Conservation (phyloP, 2,329 filamentous ascomycete genomes). For the Sarocladiaceae sp. region DNA sequence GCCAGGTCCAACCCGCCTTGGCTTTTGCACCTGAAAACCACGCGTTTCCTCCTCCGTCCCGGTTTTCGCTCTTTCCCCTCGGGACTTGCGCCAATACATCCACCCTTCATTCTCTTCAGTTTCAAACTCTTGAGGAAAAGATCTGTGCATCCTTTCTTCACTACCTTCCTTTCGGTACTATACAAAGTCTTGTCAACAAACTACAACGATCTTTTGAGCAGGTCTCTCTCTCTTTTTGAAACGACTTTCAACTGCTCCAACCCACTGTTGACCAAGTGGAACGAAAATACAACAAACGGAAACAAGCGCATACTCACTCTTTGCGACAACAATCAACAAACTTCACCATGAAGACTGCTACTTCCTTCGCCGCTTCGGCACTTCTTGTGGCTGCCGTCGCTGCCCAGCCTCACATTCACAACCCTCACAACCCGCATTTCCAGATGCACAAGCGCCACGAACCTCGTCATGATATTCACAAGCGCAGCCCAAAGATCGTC, state of each 20-base stretch:
- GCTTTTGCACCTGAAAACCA: constrained; percentile 8
- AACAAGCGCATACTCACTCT: constrained; percentile 15
- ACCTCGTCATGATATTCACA: constrained; percentile 16
- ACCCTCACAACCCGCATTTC: constrained; percentile 32
- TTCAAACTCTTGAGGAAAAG: neutral
- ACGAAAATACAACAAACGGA: constrained; percentile 9
- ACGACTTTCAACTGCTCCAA: neutral
- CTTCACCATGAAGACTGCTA: constrained; percentile 38
- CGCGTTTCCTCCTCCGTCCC: constrained; percentile 1
- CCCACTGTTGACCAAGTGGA: constrained; percentile 9
- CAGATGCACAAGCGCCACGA: constrained; percentile 15
- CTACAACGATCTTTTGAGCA: constrained; percentile 10
- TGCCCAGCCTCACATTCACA: constrained; percentile 45
- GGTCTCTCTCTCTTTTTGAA: constrained; percentile 9
- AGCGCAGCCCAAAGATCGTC: constrained; percentile 30
- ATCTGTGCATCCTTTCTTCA: constrained; percentile 8
- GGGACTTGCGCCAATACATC: constrained; percentile 4
- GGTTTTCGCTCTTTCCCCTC: neutral
- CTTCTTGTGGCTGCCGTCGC: constrained; percentile 34
- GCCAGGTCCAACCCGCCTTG: constrained; percentile 6
- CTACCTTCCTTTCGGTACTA: constrained; percentile 2
- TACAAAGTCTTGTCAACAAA: neutral
- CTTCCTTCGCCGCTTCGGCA: constrained; percentile 22
- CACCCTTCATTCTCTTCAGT: constrained; percentile 9
- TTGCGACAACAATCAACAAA: constrained; percentile 10